Percentiles rank a stretch among this genome's conserved stretches.
These are phyloP conservation scores for Rhododendron kiyosumense DNA, from an alignment of 148 eudicot species.

Conservation along the genomic window DNA sequence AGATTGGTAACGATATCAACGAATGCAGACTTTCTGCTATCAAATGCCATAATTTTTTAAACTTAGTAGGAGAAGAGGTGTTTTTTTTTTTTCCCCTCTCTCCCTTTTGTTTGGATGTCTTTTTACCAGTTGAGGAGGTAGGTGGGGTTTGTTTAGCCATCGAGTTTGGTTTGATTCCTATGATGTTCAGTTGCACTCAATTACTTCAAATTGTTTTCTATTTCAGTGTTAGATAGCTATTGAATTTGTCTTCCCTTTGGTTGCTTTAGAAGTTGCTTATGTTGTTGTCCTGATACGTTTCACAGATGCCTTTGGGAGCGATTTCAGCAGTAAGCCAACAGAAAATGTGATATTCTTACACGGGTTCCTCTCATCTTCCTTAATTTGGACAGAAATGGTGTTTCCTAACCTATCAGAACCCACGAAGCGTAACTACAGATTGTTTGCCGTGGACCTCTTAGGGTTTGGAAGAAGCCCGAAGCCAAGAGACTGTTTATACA, in stretches of 20 bases:
- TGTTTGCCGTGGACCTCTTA: conserved; percentile 60
- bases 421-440: conserved; percentile 33
- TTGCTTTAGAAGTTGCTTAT: background rate
- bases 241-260: background rate
- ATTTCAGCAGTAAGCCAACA: conserved; percentile 8
- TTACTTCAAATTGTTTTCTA: background rate
- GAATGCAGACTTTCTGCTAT: no score
- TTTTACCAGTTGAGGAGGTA: no score
- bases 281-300: background rate
- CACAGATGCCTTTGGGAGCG: conserved; percentile 20
- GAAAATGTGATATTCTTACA: conserved; percentile 76
- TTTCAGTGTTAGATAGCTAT: background rate
- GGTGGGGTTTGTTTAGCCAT: background rate
- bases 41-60: no score
- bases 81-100: no score
- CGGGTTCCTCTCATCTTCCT: conserved; percentile 73
- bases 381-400: conserved; percentile 55
- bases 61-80: background rate
- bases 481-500: conserved; percentile 56
- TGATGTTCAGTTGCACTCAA: background rate
- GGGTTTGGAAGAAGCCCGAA: conserved; percentile 83
- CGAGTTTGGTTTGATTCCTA: background rate
- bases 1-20: no score
- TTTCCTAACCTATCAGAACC: conserved; percentile 36
- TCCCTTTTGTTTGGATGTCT: background rate